These are phyloP conservation scores for Penicillium sclerotigenum DNA, from an alignment of 2,329 filamentous ascomycete species.

Conservation along the genomic window DNA sequence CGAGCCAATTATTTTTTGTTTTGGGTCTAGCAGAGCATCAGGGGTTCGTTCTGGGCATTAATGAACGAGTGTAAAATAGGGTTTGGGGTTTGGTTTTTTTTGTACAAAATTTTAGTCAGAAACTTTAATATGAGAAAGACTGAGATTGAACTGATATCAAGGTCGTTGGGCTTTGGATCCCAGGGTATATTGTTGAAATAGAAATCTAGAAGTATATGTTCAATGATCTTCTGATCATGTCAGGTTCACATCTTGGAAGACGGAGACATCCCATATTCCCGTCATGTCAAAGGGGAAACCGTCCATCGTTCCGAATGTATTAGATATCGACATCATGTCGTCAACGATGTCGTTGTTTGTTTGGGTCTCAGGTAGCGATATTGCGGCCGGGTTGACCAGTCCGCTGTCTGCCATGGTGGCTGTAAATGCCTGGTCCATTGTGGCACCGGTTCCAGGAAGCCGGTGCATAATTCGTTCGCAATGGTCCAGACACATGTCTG, in stretches of 20 bases:
- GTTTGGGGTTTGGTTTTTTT: conserved; percentile 27
- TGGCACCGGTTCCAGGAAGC: conserved; percentile 30
- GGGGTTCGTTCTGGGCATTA: conserved; percentile 28
- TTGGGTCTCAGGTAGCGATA: conserved; percentile 43
- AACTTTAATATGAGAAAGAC: conserved; percentile 24
- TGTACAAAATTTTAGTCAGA: conserved; percentile 28
- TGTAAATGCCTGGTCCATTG: conserved; percentile 18
- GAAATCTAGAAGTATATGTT: conserved; percentile 4
- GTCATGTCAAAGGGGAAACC: conserved; percentile 48
- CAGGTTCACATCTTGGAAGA: conserved; percentile 41
- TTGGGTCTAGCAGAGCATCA: conserved; percentile 26
- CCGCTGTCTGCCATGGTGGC: conserved; percentile 26
- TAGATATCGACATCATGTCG: conserved; percentile 48
- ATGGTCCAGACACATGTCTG: conserved; percentile 53
- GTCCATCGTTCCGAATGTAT: conserved; percentile 46
- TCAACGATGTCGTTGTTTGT: conserved; percentile 47
- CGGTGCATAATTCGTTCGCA: conserved; percentile 46
- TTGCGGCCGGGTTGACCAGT: conserved; percentile 39
- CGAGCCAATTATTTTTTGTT: conserved; percentile 15
- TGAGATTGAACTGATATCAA: conserved; percentile 19
- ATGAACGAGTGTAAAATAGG: conserved; percentile 38
- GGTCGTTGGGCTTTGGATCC: conserved; percentile 6
- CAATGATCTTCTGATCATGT: conserved; percentile 9
- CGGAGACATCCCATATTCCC: conserved; percentile 46
- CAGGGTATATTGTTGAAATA: conserved; percentile 22